Percentiles rank a stretch among this genome's conserved stretches.
Conservation (phyloP, 108 stramenopile genomes). For the Schizochytrium sp. region DNA sequence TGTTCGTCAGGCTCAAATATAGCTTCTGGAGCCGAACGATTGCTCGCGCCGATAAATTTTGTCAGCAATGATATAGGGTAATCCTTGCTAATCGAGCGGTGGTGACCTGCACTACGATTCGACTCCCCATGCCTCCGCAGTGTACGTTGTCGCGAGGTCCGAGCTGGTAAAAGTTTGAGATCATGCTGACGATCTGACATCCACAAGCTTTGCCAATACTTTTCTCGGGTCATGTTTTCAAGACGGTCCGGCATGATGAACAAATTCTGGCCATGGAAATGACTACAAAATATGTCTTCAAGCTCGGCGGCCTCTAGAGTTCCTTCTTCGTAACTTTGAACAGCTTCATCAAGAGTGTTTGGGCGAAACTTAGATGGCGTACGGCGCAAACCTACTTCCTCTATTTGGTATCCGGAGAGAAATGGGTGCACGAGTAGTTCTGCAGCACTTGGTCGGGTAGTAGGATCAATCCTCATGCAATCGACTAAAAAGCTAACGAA, state of each 20-base stretch:
- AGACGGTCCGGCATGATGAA: background rate
- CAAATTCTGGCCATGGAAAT: background rate
- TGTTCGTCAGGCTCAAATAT: background rate
- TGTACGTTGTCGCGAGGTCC: no score
- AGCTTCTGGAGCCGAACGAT: background rate
- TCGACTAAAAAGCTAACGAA: slow-evolving; percentile 35
- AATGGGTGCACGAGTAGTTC: slow-evolving; percentile 73
- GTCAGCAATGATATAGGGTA: background rate
- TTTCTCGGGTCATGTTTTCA: no score
- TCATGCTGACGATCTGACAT: no score
- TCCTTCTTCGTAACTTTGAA: background rate
- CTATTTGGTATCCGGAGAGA: slow-evolving; percentile 3
- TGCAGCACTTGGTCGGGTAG: slow-evolving; percentile 64
- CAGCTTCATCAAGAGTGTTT: background rate
- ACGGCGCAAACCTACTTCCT: background rate
- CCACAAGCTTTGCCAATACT: no score
- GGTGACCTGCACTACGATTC: background rate
- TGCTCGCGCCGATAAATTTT: background rate
- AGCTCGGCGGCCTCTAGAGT: background rate
- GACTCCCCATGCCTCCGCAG: no score
- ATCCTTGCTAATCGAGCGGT: background rate
- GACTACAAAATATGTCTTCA: background rate
- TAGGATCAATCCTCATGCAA: slow-evolving; percentile 68
- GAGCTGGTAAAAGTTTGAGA: no score
- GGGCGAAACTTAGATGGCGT: background rate